Evolutionary conservation across 768 basidiomycete genomes (phyloP).

Genomic region (Boletus vermiculosoides): DNA sequence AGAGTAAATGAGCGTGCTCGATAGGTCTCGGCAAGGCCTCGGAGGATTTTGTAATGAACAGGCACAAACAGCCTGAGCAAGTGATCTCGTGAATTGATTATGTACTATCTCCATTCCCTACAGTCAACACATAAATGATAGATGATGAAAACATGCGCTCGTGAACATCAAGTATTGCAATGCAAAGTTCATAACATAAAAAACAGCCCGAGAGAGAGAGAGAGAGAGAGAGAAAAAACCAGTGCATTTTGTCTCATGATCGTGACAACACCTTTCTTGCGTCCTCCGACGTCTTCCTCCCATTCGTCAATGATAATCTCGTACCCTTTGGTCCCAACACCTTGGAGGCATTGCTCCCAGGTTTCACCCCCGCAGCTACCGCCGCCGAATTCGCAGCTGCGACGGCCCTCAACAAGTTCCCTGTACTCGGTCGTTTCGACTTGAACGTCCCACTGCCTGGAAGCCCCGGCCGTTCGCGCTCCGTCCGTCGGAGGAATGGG

Average conservation of each 20-base stretch:
- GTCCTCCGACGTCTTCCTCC: slow-evolving; percentile 51
- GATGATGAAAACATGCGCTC: slow-evolving; percentile 5
- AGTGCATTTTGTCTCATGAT: slow-evolving; percentile 5
- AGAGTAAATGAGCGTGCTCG: no score
- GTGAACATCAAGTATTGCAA: slow-evolving; percentile 10
- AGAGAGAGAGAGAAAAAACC: no score
- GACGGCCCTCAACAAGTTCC: slow-evolving; percentile 55
- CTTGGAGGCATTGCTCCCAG: slow-evolving; percentile 13
- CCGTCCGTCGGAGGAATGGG: slow-evolving; percentile 68
- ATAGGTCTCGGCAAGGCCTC: no score
- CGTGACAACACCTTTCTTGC: slow-evolving; percentile 27
- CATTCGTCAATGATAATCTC: slow-evolving; percentile 45
- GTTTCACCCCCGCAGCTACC: slow-evolving; percentile 19
- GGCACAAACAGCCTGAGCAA: background rate
- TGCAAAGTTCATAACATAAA: slow-evolving; percentile 3
- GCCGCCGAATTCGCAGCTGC: slow-evolving; percentile 54
- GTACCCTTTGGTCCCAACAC: slow-evolving; percentile 15
- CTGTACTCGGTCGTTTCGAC: slow-evolving; percentile 48
- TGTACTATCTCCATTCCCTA: background rate
- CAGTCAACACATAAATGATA: background rate
- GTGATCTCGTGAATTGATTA: background rate
- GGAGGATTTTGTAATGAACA: background rate
- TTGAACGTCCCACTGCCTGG: slow-evolving; percentile 13
- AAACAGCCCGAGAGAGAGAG: background rate
- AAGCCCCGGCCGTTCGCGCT: slow-evolving; percentile 34